A percentile compares a stretch with the other conserved stretches of the same genome.
Conservation (phyloP, 192 early-diverging fungal genomes). For the Backusella macrospora region DNA sequence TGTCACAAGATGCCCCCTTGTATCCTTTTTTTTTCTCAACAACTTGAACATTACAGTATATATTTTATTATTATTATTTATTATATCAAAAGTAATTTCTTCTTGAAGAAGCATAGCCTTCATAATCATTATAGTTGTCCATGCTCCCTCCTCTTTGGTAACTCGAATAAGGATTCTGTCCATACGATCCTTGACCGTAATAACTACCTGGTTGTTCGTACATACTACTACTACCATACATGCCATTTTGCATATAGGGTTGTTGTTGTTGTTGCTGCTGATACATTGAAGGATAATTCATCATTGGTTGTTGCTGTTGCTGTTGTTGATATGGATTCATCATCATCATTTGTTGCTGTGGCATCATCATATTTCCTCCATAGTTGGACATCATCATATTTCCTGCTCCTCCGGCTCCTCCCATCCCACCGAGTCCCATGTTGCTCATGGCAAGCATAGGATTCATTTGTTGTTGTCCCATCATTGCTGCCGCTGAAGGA, state of each 20-base stretch:
- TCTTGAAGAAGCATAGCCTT: conserved; percentile 2
- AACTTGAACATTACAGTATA: no score
- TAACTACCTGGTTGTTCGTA: not conserved
- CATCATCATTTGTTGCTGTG: not conserved
- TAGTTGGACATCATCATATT: conserved; percentile 16
- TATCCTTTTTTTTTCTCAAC: not conserved
- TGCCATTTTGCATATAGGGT: not conserved
- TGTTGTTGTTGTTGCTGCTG: conserved; percentile 7
- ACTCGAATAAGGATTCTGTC: conserved; percentile 2
- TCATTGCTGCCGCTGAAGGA: not conserved
- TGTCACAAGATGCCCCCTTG: not conserved
- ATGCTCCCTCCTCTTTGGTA: not conserved
- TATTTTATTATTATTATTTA: no score
- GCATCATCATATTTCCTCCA: conserved; percentile 15
- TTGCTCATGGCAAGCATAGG: not conserved
- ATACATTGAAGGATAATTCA: not conserved
- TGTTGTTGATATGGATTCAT: conserved; percentile 13
- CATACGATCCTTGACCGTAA: conserved; percentile 5
- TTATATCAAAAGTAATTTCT: conserved; percentile 7
- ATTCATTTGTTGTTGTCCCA: conserved; percentile 14
- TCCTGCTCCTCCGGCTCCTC: not conserved
- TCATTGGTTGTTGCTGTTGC: conserved; percentile 3
- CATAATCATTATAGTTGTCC: conserved; percentile 3
- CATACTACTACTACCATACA: not conserved
- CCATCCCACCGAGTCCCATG: not conserved